Percentiles rank a stretch among this genome's conserved stretches.
Conservation (phyloP, 192 early-diverging fungal species). For the Coemansia sp. region DNA sequence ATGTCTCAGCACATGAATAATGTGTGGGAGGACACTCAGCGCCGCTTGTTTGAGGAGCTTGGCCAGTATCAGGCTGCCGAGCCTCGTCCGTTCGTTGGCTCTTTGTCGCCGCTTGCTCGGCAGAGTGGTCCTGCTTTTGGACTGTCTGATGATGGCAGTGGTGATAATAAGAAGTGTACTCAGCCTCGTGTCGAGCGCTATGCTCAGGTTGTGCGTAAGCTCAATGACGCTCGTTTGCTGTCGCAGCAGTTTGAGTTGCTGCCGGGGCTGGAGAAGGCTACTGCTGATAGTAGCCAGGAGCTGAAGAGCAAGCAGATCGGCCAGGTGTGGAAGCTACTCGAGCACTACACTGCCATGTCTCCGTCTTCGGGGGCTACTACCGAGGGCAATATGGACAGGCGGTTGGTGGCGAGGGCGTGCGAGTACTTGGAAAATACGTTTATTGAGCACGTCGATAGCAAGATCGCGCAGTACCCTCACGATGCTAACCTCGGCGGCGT, state of each 20-base stretch:
- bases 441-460: constrained; percentile 54
- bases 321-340: constrained; percentile 43
- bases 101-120: neutral
- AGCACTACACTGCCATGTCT: constrained; percentile 7
- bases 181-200: constrained; percentile 49
- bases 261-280: constrained; percentile 35
- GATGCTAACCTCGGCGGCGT: constrained; percentile 79
- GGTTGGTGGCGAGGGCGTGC: constrained; percentile 29
- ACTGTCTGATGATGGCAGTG: neutral
- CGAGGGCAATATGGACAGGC: neutral
- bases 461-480: constrained; percentile 62
- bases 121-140: constrained; percentile 15
- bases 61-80: constrained; percentile 62
- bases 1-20: constrained; percentile 61
- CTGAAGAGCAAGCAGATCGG: constrained; percentile 52
- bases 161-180: neutral
- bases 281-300: constrained; percentile 37
- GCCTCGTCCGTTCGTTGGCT: neutral
- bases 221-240: constrained; percentile 37
- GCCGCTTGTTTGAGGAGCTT: constrained; percentile 81
- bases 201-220: constrained; percentile 32
- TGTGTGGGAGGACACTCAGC: constrained; percentile 78
- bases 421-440: constrained; percentile 60
- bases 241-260: constrained; percentile 28
- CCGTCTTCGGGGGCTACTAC: neutral